Percentiles rank a stretch among this genome's conserved stretches.
Evolutionary conservation across 495 filamentous ascomycete genomes (phyloP).

Genomic region (Aspergillus incahuasiensis): DNA sequence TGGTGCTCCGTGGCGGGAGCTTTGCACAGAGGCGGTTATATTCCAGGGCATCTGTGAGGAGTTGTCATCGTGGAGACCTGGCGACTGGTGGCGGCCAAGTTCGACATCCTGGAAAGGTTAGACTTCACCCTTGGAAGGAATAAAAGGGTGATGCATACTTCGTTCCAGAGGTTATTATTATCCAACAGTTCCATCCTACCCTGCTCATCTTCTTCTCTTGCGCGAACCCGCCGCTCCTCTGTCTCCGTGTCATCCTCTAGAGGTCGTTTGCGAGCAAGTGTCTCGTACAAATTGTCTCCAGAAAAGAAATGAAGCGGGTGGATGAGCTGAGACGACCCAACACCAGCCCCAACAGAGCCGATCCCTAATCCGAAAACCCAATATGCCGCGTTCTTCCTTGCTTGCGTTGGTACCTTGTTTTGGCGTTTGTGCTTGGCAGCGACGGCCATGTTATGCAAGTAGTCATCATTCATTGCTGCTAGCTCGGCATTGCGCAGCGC

Average conservation of each 20-base stretch:
- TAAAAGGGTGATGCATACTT: conserved; percentile 2
- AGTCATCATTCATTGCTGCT: conserved; percentile 55
- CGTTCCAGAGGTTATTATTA: conserved; percentile 9
- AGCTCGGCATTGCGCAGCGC: conserved; percentile 51
- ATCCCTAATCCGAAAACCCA: conserved; percentile 53
- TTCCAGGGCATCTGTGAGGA: conserved; percentile 70
- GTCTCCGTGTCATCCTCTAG: conserved; percentile 30
- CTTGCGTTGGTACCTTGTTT: conserved; percentile 32
- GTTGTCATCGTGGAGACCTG: conserved; percentile 51
- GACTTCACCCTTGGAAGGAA: neutral
- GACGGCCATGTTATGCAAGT: conserved; percentile 49
- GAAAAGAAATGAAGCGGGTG: conserved; percentile 52
- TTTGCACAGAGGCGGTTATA: conserved; percentile 54
- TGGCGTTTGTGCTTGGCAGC: conserved; percentile 40
- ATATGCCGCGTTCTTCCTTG: conserved; percentile 53
- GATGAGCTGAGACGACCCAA: conserved; percentile 32
- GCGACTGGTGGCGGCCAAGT: conserved; percentile 55
- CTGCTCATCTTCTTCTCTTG: conserved; percentile 35
- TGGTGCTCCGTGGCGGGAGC: conserved; percentile 46
- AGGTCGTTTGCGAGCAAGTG: conserved; percentile 44
- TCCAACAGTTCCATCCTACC: conserved; percentile 20
- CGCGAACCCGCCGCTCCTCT: conserved; percentile 44
- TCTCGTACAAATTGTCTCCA: conserved; percentile 47
- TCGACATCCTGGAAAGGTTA: conserved; percentile 47
- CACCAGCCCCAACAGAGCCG: conserved; percentile 50